Base-by-base conservation (phyloP, 306 rosid genomes). In the Ceratonia siliqua region DNA sequence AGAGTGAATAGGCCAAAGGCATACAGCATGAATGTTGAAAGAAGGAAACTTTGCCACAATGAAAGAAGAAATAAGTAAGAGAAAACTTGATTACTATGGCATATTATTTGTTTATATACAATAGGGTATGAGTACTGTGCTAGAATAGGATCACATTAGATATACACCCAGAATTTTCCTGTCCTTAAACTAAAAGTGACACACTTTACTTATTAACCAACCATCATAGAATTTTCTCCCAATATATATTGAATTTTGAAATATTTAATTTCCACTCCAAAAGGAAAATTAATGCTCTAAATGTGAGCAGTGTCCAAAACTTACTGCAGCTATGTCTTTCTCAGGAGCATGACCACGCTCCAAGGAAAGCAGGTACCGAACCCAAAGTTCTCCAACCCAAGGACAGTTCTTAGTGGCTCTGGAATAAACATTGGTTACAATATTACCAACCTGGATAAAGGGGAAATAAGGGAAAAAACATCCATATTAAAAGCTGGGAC, bases 331-430 rank as follows among this genome's bases (percentile, higher is more conserved):
- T 63, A 94, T 80, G 75, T 92, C 95, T 75, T 86, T 70, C 84
- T 91, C 97, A 21, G 90, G 83, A 77, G 93, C 90, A 84, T 43
- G 92, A 57, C 85, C 66, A 48, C 96, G 95, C 79, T 94, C 99
- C 89, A 88, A 75, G 33, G 82, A 83, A 63, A 94, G 95, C 87
- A 94, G 67, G 83, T 86, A 91, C 36, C 82, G 85, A 78, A 85
- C 85, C 99, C 99, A 94, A 62, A 94, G 91, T 38, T 90, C 87
- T 75, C 95, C 99, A 73, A 88, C 79, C 97, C 95, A 92, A 64
- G 97, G 87, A 76, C 97, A 94, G 85, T 88, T 94, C 86, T 68
- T 90, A 53, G 85, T 81, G 41, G 99, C 99, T 88, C 99, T 90
- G 28, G 89, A 80, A 75, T 94, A 88, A 45, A 91, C 89, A 11